Conservation (phyloP, 2,329 filamentous ascomycete species). For the Fusarium caatingaense region DNA sequence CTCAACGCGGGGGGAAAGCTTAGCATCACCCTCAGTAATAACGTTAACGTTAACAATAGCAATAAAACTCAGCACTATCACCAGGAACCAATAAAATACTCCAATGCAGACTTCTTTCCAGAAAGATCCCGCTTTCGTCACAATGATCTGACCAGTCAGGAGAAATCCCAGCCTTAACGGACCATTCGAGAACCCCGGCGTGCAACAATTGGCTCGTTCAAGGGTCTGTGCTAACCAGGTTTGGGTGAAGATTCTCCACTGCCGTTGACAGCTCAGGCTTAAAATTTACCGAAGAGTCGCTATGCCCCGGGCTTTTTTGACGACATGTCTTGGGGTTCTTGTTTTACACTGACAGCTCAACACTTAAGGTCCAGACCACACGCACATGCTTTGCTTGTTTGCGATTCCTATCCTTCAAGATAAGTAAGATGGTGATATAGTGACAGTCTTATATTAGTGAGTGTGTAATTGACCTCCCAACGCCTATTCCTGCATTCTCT, state of each 20-base stretch:
- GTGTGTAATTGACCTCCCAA: neutral
- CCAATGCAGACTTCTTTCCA: neutral
- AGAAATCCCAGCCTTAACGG: neutral
- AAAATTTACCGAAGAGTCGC: slow-evolving; percentile 29
- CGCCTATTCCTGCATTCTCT: neutral
- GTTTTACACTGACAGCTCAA: neutral
- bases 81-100: no score
- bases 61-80: no score
- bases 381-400: no score
- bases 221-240: neutral
- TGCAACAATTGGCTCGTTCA: neutral
- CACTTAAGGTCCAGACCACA: no score
- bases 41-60: neutral
- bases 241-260: neutral
- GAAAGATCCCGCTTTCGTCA: neutral
- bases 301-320: slow-evolving; percentile 31
- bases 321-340: slow-evolving; percentile 24
- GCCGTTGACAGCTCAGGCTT: neutral
- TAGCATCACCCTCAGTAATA: neutral
- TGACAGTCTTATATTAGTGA: neutral
- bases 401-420: no score
- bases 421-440: no score
- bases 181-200: slow-evolving; percentile 1
- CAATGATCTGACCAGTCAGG: neutral
- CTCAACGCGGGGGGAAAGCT: neutral